Conservation (phyloP, 495 filamentous ascomycete genomes). For the Penicillium ochrochloron region DNA sequence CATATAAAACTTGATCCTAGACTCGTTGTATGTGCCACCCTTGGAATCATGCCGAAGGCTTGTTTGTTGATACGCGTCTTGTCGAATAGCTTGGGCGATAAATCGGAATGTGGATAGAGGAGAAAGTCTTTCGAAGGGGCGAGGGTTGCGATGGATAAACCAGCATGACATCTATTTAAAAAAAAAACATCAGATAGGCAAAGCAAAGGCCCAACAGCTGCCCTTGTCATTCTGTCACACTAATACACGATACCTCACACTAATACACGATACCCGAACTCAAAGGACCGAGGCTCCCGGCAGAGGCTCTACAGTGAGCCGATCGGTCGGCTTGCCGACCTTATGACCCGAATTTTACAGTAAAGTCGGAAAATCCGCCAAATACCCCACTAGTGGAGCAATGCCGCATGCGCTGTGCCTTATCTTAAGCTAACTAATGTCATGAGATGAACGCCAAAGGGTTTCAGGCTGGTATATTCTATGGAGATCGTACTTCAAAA, state of each 20-base stretch:
- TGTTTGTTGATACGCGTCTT: background rate
- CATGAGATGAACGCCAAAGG: background rate
- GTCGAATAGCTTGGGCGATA: background rate
- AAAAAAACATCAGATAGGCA: background rate
- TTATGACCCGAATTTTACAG: background rate
- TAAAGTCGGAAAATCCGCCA: background rate
- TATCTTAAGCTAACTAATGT: background rate
- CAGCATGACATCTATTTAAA: background rate
- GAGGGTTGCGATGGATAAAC: background rate
- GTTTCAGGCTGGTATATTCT: background rate
- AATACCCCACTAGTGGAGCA: conserved; percentile 11
- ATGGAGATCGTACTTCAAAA: background rate
- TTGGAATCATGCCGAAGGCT: no score
- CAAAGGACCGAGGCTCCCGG: background rate
- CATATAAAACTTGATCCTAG: no score
- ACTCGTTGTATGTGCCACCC: no score
- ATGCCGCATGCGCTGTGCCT: background rate
- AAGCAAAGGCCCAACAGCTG: background rate
- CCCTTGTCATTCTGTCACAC: background rate
- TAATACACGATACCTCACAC: conserved; percentile 1
- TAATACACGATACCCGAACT: background rate
- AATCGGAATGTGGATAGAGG: background rate
- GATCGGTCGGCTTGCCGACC: conserved; percentile 23
- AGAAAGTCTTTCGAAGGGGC: background rate
- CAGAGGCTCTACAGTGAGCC: background rate